phyloP scores from a whole-genome alignment of 305 asterid genomes.

The Lippia alba region DNA sequence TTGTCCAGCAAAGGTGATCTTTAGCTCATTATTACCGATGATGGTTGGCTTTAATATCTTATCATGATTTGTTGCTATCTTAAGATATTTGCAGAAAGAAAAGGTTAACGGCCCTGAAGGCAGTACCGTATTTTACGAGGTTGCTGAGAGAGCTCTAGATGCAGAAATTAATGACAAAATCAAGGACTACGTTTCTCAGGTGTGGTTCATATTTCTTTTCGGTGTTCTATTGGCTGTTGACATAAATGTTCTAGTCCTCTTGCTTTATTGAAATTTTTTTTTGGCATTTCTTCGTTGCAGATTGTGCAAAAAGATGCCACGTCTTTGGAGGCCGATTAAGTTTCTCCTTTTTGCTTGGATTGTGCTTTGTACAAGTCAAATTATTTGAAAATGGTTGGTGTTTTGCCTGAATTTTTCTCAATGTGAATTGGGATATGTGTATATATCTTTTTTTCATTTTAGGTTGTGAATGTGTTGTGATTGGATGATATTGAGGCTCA shows the following conservation, averaged over 20 bases:
- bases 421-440: background rate
- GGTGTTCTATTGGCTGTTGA: background rate
- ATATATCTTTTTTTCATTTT: background rate
- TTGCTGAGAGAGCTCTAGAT: constrained; percentile 94
- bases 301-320: constrained; percentile 69
- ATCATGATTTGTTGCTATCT: constrained; percentile 15
- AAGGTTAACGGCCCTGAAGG: constrained; percentile 87
- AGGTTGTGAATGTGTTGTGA: background rate
- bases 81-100: constrained; percentile 86
- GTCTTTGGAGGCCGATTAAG: constrained; percentile 47
- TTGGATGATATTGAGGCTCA: no score
- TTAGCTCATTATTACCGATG: constrained; percentile 6
- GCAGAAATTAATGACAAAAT: constrained; percentile 49
- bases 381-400: background rate
- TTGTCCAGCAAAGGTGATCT: constrained; percentile 88
- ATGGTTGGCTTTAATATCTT: constrained; percentile 32
- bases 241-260: constrained; percentile 15
- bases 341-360: constrained; percentile 14
- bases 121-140: constrained; percentile 64
- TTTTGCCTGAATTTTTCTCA: constrained; percentile 7
- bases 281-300: constrained; percentile 48
- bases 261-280: constrained; percentile 26
- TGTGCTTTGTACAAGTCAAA: constrained; percentile 26
- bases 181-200: constrained; percentile 71
- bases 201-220: constrained; percentile 29